phyloP scores from a whole-genome alignment of 2,329 filamentous ascomycete species.

The Aureobasidium melanogenum region DNA sequence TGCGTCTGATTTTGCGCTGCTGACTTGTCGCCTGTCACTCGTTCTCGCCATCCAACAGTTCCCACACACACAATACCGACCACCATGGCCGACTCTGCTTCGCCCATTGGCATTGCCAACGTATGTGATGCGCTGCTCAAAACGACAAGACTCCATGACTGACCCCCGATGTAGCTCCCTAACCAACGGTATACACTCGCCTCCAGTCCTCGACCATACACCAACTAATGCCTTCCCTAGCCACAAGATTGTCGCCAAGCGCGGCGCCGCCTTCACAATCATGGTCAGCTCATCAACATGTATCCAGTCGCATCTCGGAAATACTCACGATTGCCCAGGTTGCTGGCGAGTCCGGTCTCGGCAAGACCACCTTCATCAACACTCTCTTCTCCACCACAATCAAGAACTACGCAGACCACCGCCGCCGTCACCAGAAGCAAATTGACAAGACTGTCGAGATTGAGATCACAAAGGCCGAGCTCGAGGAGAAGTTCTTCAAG shows the following conservation, averaged over 20 bases:
- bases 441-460: constrained; percentile 99
- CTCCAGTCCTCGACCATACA: constrained; percentile 19
- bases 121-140: constrained; percentile 37
- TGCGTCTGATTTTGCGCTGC: background rate
- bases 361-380: constrained; percentile 99
- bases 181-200: constrained; percentile 52
- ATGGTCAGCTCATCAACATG: constrained; percentile 57
- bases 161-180: constrained; percentile 47
- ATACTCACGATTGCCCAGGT: constrained; percentile 50
- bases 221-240: constrained; percentile 34
- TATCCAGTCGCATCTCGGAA: background rate
- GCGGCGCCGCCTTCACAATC: constrained; percentile 97
- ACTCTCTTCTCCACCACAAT: constrained; percentile 99
- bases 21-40: background rate
- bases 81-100: constrained; percentile 54
- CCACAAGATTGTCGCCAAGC: constrained; percentile 66
- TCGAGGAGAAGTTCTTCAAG: constrained; percentile 99
- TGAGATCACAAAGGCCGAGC: constrained; percentile 98
- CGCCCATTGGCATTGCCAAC: constrained; percentile 67
- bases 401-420: constrained; percentile 99
- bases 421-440: constrained; percentile 98
- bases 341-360: constrained; percentile 94
- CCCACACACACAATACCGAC: background rate
- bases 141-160: constrained; percentile 20
- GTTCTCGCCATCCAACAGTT: background rate